Conservation (phyloP, 108 stramenopile species). For the Nitzschia sp. region DNA sequence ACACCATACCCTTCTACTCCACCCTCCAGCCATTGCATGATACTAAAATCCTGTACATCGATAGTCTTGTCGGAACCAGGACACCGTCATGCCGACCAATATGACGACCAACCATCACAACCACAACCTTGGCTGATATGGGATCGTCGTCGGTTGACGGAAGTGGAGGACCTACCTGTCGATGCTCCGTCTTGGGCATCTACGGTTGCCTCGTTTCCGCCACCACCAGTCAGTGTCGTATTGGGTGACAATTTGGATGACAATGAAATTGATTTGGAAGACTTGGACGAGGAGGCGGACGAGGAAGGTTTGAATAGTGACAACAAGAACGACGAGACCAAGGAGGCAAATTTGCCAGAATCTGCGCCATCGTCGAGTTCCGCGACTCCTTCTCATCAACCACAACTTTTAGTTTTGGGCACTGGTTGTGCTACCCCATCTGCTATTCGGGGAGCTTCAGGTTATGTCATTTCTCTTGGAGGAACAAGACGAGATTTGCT, state of each 20-base stretch:
- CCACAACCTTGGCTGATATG: neutral
- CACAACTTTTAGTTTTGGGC: slow-evolving; percentile 67
- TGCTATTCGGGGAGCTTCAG: slow-evolving; percentile 66
- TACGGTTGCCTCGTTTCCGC: too few species aligned
- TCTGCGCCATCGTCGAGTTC: neutral
- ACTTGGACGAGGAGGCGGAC: slow-evolving; percentile 11
- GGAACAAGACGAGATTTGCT: slow-evolving; percentile 24
- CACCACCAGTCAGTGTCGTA: too few species aligned
- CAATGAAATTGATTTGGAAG: slow-evolving; percentile 30
- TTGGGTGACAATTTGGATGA: neutral
- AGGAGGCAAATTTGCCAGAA: neutral
- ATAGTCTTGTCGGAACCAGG: neutral
- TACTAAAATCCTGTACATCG: slow-evolving; percentile 27
- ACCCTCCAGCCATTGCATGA: neutral
- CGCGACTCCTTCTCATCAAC: slow-evolving; percentile 6
- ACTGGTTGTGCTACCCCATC: slow-evolving; percentile 89
- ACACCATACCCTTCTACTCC: neutral
- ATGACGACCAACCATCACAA: slow-evolving; percentile 10
- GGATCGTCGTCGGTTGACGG: slow-evolving; percentile 11
- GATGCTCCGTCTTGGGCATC: too few species aligned
- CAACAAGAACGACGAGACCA: neutral
- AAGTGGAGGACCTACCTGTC: too few species aligned
- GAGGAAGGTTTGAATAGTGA: neutral
- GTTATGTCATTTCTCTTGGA: slow-evolving; percentile 62
- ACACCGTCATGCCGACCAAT: neutral